Percentiles rank a stretch among this genome's conserved stretches.
Evolutionary conservation across 2,329 filamentous ascomycete genomes (phyloP).

Genomic region (Aulographum hederae): DNA sequence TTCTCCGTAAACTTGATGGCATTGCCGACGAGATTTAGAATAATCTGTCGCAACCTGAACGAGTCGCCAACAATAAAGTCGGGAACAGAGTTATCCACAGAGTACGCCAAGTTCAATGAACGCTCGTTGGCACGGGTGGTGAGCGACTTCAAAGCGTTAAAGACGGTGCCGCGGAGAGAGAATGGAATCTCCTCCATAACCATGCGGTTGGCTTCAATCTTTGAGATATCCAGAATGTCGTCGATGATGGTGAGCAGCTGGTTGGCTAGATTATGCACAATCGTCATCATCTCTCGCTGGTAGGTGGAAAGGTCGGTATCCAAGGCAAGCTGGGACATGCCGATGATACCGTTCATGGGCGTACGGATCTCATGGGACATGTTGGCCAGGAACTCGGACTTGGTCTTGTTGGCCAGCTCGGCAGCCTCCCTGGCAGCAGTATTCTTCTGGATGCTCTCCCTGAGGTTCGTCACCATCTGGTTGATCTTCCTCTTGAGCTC

Average conservation of each 20-base stretch:
- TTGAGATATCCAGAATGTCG: conserved; percentile 49
- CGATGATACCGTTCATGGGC: conserved; percentile 94
- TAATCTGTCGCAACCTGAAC: conserved; percentile 90
- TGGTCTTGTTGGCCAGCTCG: conserved; percentile 92
- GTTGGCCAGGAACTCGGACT: conserved; percentile 95
- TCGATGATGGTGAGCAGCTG: conserved; percentile 95
- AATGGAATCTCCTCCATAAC: conserved; percentile 97
- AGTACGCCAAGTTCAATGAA: conserved; percentile 78
- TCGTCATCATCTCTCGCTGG: conserved; percentile 95
- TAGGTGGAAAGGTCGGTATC: conserved; percentile 89
- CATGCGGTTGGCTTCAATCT: conserved; percentile 91
- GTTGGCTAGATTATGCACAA: conserved; percentile 91
- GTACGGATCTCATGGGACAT: conserved; percentile 98
- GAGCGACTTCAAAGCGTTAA: conserved; percentile 90
- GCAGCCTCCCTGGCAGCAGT: conserved; percentile 90
- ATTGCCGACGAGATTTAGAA: conserved; percentile 91
- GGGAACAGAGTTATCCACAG: conserved; percentile 81
- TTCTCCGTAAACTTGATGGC: conserved; percentile 98
- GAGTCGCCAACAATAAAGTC: conserved; percentile 94
- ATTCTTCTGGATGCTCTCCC: conserved; percentile 93
- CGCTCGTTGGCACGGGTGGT: conserved; percentile 97
- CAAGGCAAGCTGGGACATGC: conserved; percentile 91
- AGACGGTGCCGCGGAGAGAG: conserved; percentile 81
- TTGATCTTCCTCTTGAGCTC: conserved; percentile 98
- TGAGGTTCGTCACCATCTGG: conserved; percentile 90